Base-by-base conservation (phyloP, 257 asterid genomes). In the Lycium barbarum region DNA sequence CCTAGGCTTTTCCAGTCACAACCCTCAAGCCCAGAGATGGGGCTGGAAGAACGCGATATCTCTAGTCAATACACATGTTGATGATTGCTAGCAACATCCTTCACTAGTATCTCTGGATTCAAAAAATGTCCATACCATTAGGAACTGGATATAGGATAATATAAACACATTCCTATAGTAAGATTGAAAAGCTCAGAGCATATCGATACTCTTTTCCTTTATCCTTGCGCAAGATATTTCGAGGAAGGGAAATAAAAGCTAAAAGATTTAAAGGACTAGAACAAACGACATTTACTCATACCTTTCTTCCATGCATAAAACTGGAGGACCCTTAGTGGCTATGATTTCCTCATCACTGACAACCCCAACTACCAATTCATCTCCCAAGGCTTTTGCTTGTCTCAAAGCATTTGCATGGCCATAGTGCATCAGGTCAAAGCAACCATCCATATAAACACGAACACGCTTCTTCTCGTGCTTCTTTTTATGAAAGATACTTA, bases 331-430 rank as follows among this genome's bases (percentile, higher is more conserved):
- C 87, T 96, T 96, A 83, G 93, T 91, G 40, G 95, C 91, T 65
- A 93, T 80, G 61, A 96, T 96, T 91, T 96, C 97, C 87, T 96
- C 98, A 91, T 96, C 99, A 88, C 98, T 95, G 61, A 95, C 96
- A 84, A 96, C 95, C 80, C 98, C 98, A 81, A 96, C 98, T 66
- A 96, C 91, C 90, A 96, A 88, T 88, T 93, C 97, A 90, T 96
- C 98, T 54, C 98, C 98, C 89, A 95, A 84, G 2, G 93, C 95
- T 89, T 93, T 96, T 2, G 99, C 98, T 90, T 96, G 99, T 85
- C 98, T 92, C 90, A 96, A 83, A n/a, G 98, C 98, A 84, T 95
- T 95, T 47, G 99, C 99, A 84, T 96, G 99, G 84, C 99, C 98
- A 83, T 96, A 95, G 87, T 96, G 99, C 99, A 96, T 96, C 38